Evolutionary conservation across 1,139 yeast genomes (phyloP), one percentile per base, ranked within the genome.

Genomic region (Hansenula lynferdii): DNA sequence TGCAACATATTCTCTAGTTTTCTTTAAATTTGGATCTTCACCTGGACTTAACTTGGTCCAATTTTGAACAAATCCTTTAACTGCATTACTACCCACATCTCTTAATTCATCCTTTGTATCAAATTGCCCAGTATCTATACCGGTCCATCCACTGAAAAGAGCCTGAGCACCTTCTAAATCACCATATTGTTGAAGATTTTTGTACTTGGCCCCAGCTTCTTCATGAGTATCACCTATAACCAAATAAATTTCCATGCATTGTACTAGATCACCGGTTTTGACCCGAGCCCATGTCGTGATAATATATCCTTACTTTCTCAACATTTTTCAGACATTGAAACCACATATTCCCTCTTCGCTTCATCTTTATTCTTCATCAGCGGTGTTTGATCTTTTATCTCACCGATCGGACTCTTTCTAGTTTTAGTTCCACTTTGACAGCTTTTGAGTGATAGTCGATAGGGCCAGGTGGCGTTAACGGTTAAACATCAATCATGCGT

Each of bases 101-200:
- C 51, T 48, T 22, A 62, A 48, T 38, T 60, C 66, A 36, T 62
- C 59, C n/a, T 58, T 62, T 14, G 32, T 24, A 6, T 21, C n/a
- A 34, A 49, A 50, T 22, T 54, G 55, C 26, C 49, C 46, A 27
- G 58, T 41, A 31, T 58, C 61, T 18, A 58, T 51, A 8, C 62
- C 63, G 2, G 61, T 53, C 58, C 60, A 57, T 9, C 62, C 64
- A 15, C 61, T 51, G 41, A 59, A 58, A 36, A 58, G 45, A 1
- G 58, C 58, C 24, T 53, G 49, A 5, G 58, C 60, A 10, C 61
- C 64, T 26, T 58, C 62, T 8, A 43, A 40, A 26, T 51, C 53
- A 3, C 52, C 54, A 31, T 50, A 54, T n/a, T 40, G 39, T 31
- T 49, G 36, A 35, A 42, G 49, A 5, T 52, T 51, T 31, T 47